Conservation (phyloP, 2,329 filamentous ascomycete species). For the Aspergillus vadensis region DNA sequence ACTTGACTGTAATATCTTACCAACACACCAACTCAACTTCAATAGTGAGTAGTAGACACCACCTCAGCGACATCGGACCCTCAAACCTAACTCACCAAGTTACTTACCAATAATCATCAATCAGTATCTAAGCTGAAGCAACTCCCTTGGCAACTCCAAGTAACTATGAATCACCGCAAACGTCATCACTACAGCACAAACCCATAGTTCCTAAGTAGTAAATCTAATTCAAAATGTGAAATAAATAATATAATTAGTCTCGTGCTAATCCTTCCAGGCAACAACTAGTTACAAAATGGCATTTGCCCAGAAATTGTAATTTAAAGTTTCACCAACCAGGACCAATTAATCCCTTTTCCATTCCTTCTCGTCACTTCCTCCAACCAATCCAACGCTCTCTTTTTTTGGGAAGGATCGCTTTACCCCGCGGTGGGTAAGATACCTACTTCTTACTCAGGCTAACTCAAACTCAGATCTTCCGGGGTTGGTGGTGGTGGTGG, state of each 20-base stretch:
- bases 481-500: background rate
- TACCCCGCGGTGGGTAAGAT: constrained; percentile 1
- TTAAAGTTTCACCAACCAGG: background rate
- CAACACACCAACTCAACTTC: no score
- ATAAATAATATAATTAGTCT: background rate
- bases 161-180: background rate
- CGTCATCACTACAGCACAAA: background rate
- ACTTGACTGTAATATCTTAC: no score
- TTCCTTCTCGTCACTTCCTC: background rate
- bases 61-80: no score
- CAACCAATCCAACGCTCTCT: background rate
- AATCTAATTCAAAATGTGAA: no score
- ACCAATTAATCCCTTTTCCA: background rate
- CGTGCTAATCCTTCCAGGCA: background rate
- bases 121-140: no score
- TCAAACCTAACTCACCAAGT: no score
- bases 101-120: no score
- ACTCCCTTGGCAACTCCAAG: no score
- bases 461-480: background rate
- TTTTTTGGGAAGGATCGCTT: background rate
- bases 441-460: background rate
- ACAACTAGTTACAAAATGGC: background rate
- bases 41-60: no score
- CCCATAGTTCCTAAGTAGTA: no score
- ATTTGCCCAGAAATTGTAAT: background rate